phyloP scores from a whole-genome alignment of 805 yeast species.

The Clavispora vitiphila region DNA sequence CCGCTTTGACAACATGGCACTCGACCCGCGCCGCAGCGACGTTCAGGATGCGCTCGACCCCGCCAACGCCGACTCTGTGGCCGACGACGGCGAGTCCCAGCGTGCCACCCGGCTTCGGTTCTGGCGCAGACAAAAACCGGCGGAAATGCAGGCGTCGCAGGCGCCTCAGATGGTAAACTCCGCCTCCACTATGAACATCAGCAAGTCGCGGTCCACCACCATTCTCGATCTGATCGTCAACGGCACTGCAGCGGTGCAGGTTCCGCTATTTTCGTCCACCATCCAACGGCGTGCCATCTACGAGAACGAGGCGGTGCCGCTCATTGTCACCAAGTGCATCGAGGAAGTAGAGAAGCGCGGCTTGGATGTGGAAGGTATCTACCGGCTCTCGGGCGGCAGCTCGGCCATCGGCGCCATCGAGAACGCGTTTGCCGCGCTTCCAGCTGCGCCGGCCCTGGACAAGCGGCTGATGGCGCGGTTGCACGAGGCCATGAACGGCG shows the following conservation, averaged over 20 bases:
- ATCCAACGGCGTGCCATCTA: slow-evolving; percentile 56
- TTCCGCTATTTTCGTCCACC: slow-evolving; percentile 44
- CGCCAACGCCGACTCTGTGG: slow-evolving; percentile 3
- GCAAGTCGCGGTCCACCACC: slow-evolving; percentile 46
- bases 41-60: slow-evolving; percentile 5
- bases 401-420: slow-evolving; percentile 55
- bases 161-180: too few species aligned
- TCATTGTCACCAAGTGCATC: slow-evolving; percentile 66
- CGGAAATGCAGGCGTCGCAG: slow-evolving; percentile 10
- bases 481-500: slow-evolving; percentile 46
- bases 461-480: slow-evolving; percentile 29
- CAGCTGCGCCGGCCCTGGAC: slow-evolving; percentile 23
- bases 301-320: slow-evolving; percentile 65
- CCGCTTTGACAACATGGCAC: neutral
- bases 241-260: slow-evolving; percentile 10
- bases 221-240: slow-evolving; percentile 34
- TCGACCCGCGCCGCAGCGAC: slow-evolving; percentile 6
- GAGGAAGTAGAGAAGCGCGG: slow-evolving; percentile 76
- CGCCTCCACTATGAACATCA: slow-evolving; percentile 13
- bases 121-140: slow-evolving; percentile 41
- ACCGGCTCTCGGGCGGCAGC: slow-evolving; percentile 82
- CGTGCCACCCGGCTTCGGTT: slow-evolving; percentile 37
- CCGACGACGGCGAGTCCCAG: slow-evolving; percentile 3
- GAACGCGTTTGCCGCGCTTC: slow-evolving; percentile 31
- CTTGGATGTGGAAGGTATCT: slow-evolving; percentile 76